A percentile compares a stretch with the other conserved stretches of the same genome.
phyloP scores from a whole-genome alignment of 352 stramenopile species.

The Pythium sukuiense region DNA sequence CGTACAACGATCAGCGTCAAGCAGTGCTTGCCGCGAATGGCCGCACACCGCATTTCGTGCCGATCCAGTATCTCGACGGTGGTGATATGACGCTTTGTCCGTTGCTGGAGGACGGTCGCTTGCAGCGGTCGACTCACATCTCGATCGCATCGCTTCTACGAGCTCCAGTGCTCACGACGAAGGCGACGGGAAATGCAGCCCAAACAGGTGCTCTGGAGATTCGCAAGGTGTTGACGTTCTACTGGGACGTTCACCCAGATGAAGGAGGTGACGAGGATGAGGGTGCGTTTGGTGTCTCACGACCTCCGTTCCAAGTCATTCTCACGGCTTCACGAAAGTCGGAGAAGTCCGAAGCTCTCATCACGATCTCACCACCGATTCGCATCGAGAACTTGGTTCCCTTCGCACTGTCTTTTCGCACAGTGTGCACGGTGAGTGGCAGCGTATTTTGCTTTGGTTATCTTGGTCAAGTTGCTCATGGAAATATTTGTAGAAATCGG shows the following conservation, averaged over 20 bases:
- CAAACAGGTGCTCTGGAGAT: slow-evolving; percentile 51
- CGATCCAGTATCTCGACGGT: slow-evolving; percentile 75
- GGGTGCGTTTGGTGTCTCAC: slow-evolving; percentile 40
- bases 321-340: slow-evolving; percentile 71
- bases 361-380: slow-evolving; percentile 68
- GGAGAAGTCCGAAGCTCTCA: slow-evolving; percentile 72
- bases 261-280: slow-evolving; percentile 11
- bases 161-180: slow-evolving; percentile 27
- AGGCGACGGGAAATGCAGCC: slow-evolving; percentile 31
- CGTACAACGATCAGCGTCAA: slow-evolving; percentile 67
- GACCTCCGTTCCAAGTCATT: slow-evolving; percentile 76
- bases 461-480: too few species aligned
- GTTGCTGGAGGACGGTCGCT: slow-evolving; percentile 52
- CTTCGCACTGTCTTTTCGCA: slow-evolving; percentile 72
- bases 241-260: slow-evolving; percentile 66
- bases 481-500: slow-evolving; percentile 46
- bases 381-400: slow-evolving; percentile 76
- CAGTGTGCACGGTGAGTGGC: slow-evolving; percentile 57
- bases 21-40: slow-evolving; percentile 54
- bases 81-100: slow-evolving; percentile 74
- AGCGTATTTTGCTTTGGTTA: background rate
- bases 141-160: slow-evolving; percentile 58
- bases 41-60: slow-evolving; percentile 64
- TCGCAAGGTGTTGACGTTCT: slow-evolving; percentile 71
- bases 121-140: slow-evolving; percentile 57